Percentiles rank a stretch among this genome's conserved stretches.
These are phyloP conservation scores for Letharia columbiana DNA, from an alignment of 495 filamentous ascomycete genomes.

Conservation along the genomic window DNA sequence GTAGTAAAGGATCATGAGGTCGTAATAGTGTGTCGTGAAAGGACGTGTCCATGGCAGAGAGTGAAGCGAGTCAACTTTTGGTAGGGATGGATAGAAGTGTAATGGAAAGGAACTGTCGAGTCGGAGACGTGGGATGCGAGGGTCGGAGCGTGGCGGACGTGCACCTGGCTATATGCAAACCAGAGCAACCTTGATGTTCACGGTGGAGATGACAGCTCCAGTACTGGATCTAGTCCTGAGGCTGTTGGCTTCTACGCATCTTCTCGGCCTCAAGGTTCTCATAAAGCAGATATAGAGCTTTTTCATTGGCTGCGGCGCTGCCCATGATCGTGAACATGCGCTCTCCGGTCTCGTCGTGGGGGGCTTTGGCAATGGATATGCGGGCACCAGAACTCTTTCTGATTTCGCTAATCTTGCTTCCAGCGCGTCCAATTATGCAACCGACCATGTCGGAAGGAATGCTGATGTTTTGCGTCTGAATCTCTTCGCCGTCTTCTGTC, in stretches of 20 bases:
- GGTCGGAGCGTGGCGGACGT: slow-evolving; percentile 7
- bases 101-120: slow-evolving; percentile 9
- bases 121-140: slow-evolving; percentile 6
- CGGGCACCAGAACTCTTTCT: slow-evolving; percentile 89
- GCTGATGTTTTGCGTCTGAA: slow-evolving; percentile 98
- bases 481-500: slow-evolving; percentile 92
- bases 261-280: slow-evolving; percentile 99
- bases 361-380: slow-evolving; percentile 96
- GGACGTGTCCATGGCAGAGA: slow-evolving; percentile 12
- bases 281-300: slow-evolving; percentile 89
- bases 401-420: slow-evolving; percentile 96
- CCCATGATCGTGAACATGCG: slow-evolving; percentile 99
- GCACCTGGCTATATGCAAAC: slow-evolving; percentile 4
- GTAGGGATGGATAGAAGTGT: slow-evolving; percentile 10
- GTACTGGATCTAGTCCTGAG: slow-evolving; percentile 53
- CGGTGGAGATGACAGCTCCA: background rate
- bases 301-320: slow-evolving; percentile 82
- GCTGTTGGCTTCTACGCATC: slow-evolving; percentile 77
- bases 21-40: slow-evolving; percentile 20
- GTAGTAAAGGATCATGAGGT: slow-evolving; percentile 21
- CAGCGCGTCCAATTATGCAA: slow-evolving; percentile 92
- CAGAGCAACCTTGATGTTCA: background rate
- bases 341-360: slow-evolving; percentile 95
- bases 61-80: slow-evolving; percentile 24
- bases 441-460: slow-evolving; percentile 99